Conservation (phyloP, 2,329 filamentous ascomycete species). For the Alternaria infectoria region DNA sequence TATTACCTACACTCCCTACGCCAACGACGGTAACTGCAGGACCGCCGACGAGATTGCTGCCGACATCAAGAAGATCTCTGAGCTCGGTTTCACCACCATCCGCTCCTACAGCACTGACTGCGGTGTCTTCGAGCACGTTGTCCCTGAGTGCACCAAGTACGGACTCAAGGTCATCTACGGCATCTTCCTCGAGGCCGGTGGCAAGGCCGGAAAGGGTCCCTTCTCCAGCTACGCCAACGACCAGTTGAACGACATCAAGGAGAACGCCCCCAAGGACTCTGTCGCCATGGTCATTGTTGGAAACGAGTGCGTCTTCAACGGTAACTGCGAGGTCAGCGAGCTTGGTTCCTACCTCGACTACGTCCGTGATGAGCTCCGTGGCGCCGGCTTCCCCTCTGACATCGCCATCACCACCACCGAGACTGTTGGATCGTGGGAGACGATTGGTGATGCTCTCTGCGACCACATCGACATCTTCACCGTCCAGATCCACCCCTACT, state of each 20-base stretch:
- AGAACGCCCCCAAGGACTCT: constrained; percentile 71
- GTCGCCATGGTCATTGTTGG: constrained; percentile 84
- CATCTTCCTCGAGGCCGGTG: constrained; percentile 76
- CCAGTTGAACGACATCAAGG: constrained; percentile 76
- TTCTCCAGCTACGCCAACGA: constrained; percentile 64
- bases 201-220: constrained; percentile 52
- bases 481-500: constrained; percentile 93
- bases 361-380: constrained; percentile 67
- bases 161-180: constrained; percentile 84
- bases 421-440: constrained; percentile 77
- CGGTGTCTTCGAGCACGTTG: constrained; percentile 77
- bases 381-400: constrained; percentile 72
- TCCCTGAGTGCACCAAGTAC: constrained; percentile 68
- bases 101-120: constrained; percentile 96
- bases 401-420: constrained; percentile 78
- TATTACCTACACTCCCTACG: constrained; percentile 59
- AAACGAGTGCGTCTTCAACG: constrained; percentile 88
- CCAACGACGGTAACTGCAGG: constrained; percentile 52
- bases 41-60: constrained; percentile 44
- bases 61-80: constrained; percentile 53
- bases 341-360: constrained; percentile 74
- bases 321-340: constrained; percentile 66
- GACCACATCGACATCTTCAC: constrained; percentile 76
- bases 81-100: constrained; percentile 65
- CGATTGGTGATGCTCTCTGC: constrained; percentile 69